Conservation (phyloP, 768 basidiomycete genomes). For the Cyathus striatus region DNA sequence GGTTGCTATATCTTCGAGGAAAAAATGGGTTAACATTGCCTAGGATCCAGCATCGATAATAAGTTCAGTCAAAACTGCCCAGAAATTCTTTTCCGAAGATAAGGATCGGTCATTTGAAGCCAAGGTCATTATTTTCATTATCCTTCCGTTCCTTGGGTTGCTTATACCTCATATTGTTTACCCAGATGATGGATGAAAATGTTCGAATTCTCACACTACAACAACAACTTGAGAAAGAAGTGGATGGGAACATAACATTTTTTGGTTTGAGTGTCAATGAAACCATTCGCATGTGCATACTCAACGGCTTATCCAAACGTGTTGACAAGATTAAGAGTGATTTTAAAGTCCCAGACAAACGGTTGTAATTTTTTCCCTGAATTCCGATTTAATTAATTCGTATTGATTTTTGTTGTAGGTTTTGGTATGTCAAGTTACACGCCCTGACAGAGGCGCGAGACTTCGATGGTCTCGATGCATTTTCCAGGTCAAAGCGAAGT, state of each 20-base stretch:
- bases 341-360: slow-evolving; percentile 93
- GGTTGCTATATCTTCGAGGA: no score
- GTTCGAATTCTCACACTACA: slow-evolving; percentile 72
- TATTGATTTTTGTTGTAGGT: slow-evolving; percentile 52
- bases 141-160: no score
- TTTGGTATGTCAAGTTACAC: slow-evolving; percentile 90
- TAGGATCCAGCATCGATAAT: slow-evolving; percentile 76
- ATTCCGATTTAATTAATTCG: slow-evolving; percentile 1
- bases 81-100: slow-evolving; percentile 93
- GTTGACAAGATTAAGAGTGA: slow-evolving; percentile 88
- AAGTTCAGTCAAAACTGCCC: slow-evolving; percentile 70
- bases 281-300: slow-evolving; percentile 73
- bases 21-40: no score
- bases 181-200: slow-evolving; percentile 89
- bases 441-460: slow-evolving; percentile 76
- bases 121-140: slow-evolving; percentile 50
- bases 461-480: slow-evolving; percentile 82
- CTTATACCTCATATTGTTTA: no score
- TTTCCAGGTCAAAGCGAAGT: slow-evolving; percentile 83
- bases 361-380: slow-evolving; percentile 42
- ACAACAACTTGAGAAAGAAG: slow-evolving; percentile 83
- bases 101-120: slow-evolving; percentile 90
- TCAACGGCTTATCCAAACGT: slow-evolving; percentile 77
- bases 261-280: slow-evolving; percentile 85
- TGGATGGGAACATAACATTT: slow-evolving; percentile 71